These are phyloP conservation scores for Petunia axillaris DNA, from an alignment of 257 asterid species.

Conservation along the genomic window DNA sequence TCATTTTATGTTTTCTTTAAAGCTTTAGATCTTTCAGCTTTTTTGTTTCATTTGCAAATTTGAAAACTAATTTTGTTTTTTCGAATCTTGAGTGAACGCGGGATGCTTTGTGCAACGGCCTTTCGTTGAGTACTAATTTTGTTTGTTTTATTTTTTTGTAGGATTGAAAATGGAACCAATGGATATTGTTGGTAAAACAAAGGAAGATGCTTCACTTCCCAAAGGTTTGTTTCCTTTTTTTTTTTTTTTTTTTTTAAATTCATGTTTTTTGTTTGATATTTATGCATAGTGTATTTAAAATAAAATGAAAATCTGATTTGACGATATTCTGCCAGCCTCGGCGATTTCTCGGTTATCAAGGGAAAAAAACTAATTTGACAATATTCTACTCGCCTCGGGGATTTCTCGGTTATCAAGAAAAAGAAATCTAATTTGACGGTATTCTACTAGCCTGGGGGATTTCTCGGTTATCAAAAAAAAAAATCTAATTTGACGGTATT, in stretches of 20 bases:
- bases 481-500: too few relatives aligned
- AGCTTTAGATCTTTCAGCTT: neutral
- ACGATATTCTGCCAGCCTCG: too few relatives aligned
- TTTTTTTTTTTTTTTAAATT: neutral
- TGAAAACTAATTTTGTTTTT: neutral
- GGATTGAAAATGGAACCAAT: conserved; percentile 72
- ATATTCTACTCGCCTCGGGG: too few relatives aligned
- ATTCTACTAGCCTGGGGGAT: too few relatives aligned
- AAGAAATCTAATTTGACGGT: too few relatives aligned
- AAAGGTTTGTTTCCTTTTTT: conserved; percentile 52
- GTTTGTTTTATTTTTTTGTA: conserved; percentile 34
- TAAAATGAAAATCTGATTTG: too few relatives aligned
- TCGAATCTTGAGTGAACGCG: neutral
- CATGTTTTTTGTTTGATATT: neutral
- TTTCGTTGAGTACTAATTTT: neutral
- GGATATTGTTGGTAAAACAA: conserved; percentile 90
- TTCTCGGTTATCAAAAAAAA: too few relatives aligned
- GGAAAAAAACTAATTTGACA: too few relatives aligned
- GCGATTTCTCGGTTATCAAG: too few relatives aligned
- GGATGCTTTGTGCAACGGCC: too few relatives aligned
- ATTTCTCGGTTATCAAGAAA: too few relatives aligned
- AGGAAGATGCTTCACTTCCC: conserved; percentile 99
- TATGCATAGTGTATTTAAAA: neutral
- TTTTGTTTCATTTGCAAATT: neutral
- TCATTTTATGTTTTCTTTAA: neutral